phyloP scores from a whole-genome alignment of 345 rosid genomes.

The Acer negundo region DNA sequence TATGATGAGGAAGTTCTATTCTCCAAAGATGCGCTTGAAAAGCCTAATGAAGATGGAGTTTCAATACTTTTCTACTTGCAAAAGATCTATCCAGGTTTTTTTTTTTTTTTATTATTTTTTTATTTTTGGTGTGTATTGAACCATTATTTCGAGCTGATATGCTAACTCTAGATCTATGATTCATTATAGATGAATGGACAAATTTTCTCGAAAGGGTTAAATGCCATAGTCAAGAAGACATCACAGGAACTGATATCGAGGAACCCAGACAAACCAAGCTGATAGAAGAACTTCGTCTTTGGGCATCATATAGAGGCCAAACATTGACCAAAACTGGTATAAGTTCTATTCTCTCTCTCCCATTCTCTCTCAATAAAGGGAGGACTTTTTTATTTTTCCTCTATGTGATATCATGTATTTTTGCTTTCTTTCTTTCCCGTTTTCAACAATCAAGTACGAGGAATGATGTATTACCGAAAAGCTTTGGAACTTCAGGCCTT shows the following conservation, averaged over 20 bases:
- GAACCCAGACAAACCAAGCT: not conserved
- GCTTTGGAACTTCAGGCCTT: conserved; percentile 85
- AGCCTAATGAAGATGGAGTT: conserved; percentile 82
- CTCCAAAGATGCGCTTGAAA: conserved; percentile 51
- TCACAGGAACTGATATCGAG: conserved; percentile 31
- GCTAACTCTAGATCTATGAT: conserved; percentile 25
- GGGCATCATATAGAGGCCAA: conserved; percentile 90
- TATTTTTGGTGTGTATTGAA: not conserved
- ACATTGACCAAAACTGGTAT: conserved; percentile 83
- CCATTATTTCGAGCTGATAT: conserved; percentile 13
- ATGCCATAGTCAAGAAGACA: conserved; percentile 51
- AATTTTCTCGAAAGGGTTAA: conserved; percentile 66
- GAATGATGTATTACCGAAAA: conserved; percentile 84
- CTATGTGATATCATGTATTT: not conserved
- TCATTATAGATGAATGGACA: conserved; percentile 70
- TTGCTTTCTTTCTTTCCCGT: not conserved
- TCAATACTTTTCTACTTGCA: conserved; percentile 81
- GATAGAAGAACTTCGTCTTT: conserved; percentile 67
- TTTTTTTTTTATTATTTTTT: conserved; percentile 21
- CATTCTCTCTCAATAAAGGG: not conserved
- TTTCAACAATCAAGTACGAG: conserved; percentile 50
- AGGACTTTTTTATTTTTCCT: conserved; percentile 13
- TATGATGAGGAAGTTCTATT: conserved; percentile 73
- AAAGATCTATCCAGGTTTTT: conserved; percentile 76
- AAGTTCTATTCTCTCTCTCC: not conserved